Evolutionary conservation across 768 basidiomycete species (phyloP).

Genomic region (Trichaptum fuscoviolaceum): DNA sequence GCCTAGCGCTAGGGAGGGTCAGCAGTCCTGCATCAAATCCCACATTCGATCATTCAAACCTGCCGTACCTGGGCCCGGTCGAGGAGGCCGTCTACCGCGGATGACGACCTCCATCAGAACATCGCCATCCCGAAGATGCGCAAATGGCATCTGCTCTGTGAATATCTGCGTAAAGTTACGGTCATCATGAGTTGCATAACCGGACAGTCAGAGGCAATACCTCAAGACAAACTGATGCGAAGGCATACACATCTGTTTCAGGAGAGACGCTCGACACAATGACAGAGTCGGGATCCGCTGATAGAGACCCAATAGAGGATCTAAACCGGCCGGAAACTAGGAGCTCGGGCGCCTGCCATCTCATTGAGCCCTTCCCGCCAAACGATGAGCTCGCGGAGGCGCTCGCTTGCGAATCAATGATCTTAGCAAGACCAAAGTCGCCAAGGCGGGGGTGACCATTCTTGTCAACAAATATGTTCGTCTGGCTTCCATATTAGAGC

Average conservation of each 20-base stretch:
- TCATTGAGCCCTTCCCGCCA: too few species aligned
- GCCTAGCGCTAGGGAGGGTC: too few species aligned
- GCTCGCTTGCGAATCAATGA: not conserved
- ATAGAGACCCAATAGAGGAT: too few species aligned
- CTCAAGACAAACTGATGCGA: too few species aligned
- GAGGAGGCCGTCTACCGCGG: not conserved
- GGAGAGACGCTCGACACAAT: too few species aligned
- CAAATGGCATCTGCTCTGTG: conserved; percentile 2
- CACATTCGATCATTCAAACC: too few species aligned
- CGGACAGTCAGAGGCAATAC: too few species aligned
- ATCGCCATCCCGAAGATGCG: not conserved
- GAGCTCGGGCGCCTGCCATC: too few species aligned
- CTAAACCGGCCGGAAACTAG: too few species aligned
- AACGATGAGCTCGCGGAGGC: not conserved
- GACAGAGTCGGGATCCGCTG: too few species aligned
- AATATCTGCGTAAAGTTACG: not conserved
- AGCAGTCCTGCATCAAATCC: too few species aligned
- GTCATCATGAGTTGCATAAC: not conserved
- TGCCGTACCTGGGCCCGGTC: not conserved
- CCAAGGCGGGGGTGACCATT: not conserved
- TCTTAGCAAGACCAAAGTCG: not conserved
- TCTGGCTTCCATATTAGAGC: not conserved
- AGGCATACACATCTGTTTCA: too few species aligned
- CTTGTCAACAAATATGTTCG: not conserved
- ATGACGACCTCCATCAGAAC: conserved; percentile 2